A percentile compares a stretch with the other conserved stretches of the same genome.
phyloP scores from a whole-genome alignment of 208 protist species.

The Trypanosoma cruzi region DNA sequence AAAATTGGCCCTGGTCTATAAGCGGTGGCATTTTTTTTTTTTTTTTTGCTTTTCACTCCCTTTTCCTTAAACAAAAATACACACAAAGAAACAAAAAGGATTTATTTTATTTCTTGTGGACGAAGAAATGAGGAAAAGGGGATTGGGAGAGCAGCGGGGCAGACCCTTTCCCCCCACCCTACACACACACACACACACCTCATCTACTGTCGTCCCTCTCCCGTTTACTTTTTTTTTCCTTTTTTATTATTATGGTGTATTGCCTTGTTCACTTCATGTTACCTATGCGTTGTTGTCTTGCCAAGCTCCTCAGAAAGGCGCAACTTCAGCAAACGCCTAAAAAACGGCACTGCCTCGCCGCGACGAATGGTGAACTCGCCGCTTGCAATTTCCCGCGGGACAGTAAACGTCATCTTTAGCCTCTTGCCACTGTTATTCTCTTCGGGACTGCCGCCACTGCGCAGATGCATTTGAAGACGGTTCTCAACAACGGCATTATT shows the following conservation, averaged over 20 bases:
- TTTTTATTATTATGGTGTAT: neutral
- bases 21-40: neutral
- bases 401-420: neutral
- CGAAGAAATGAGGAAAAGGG: neutral
- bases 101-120: neutral
- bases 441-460: neutral
- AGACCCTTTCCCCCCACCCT: neutral
- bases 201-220: neutral
- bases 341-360: conserved; percentile 21
- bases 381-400: conserved; percentile 14
- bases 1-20: neutral
- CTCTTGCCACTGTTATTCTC: neutral
- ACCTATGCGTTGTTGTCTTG: neutral
- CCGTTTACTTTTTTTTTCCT: neutral
- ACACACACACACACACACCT: neutral
- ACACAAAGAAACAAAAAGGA: no score
- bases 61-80: no score
- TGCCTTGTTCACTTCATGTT: neutral
- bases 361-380: conserved; percentile 18
- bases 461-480: neutral
- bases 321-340: conserved; percentile 16
- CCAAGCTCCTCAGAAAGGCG: conserved; percentile 15
- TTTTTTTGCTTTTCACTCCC: neutral
- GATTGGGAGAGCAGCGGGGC: neutral
- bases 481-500: neutral